Percentiles rank a stretch among this genome's conserved stretches.
phyloP scores from a whole-genome alignment of 441 rosid species.

The Erysimum cheiri region DNA sequence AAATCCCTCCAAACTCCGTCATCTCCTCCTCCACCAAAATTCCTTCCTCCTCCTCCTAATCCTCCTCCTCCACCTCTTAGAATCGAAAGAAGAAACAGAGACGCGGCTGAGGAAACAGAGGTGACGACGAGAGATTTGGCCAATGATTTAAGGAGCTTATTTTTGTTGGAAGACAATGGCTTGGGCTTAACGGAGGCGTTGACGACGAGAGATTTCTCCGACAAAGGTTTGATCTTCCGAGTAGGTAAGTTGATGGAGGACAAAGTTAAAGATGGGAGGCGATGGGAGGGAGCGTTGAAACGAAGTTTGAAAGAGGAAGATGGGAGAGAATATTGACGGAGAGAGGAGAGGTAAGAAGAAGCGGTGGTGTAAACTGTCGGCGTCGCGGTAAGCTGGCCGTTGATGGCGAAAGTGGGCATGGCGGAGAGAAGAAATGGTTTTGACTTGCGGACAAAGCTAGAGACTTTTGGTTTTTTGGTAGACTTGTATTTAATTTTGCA shows the following conservation, averaged over 20 bases:
- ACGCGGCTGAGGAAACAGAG: constrained; percentile 47
- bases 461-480: not conserved
- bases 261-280: constrained; percentile 46
- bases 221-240: constrained; percentile 34
- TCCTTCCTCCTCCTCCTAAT: constrained; percentile 43
- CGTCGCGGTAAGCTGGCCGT: constrained; percentile 25
- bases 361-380: constrained; percentile 32
- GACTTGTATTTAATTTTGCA: no score
- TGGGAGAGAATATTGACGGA: constrained; percentile 32
- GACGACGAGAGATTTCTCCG: not conserved
- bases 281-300: constrained; percentile 22
- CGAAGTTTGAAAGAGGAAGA: constrained; percentile 21
- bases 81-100: constrained; percentile 36
- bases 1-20: constrained; percentile 60
- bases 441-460: constrained; percentile 26
- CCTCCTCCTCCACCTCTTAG: constrained; percentile 48
- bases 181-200: constrained; percentile 3
- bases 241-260: constrained; percentile 38
- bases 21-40: constrained; percentile 37
- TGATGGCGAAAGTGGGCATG: constrained; percentile 50
- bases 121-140: constrained; percentile 47
- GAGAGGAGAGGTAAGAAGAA: constrained; percentile 36
- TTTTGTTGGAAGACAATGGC: not conserved
- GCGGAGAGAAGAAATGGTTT: constrained; percentile 38
- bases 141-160: constrained; percentile 40